Evolutionary conservation across 208 protist genomes (phyloP), one percentile per base, ranked within the genome.

Genomic region (Naegleria fowleri): DNA sequence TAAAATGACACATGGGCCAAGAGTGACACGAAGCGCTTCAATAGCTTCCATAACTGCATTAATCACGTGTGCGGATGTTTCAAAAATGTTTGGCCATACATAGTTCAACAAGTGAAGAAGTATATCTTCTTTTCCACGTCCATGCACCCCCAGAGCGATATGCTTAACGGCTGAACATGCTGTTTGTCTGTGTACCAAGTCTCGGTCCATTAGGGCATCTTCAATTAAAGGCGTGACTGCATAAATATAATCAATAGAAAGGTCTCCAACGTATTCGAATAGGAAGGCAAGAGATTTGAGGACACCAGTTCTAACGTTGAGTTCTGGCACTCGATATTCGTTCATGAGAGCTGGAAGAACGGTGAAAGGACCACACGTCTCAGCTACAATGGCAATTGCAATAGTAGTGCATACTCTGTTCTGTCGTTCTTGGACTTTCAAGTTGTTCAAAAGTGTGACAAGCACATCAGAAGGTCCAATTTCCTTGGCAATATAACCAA

Each of bases 81-180:
- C 99, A 90, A 99, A 99, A 84, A 99, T 98, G 94, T 99, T 99
- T 6, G 99, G 99, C 96, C 99, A 99, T 25, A 99, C 95, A 92
- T 97, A 98, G 93, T 99, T 99, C 59, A 99, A 95, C 22, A 99
- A 93, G 94, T 99, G 99, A 13, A 97, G 88, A 0, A 99, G 93
- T n/a, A 98, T 96, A 76, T 99, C 98, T 92, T 99, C 97, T 59
- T 95, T 95, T 90, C 96, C 94, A 85, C 94, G 90, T 40, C 96
- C 94, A 25, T 95, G 95, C 29, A 97, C 90, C 15, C 96, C 93
- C 79, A 98, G 91, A 25, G 98, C 92, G 79, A 99, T 97, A 90
- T 98, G 97, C 91, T 98, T 99, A 87, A 99, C 97, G 1, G 97
- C 98, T 48, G 98, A 96, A 38, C 98, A 98, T 3, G 99, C 99